A percentile compares a stretch with the other conserved stretches of the same genome.
Conservation (phyloP, 2,329 filamentous ascomycete species). For the Penicillium digitatum region DNA sequence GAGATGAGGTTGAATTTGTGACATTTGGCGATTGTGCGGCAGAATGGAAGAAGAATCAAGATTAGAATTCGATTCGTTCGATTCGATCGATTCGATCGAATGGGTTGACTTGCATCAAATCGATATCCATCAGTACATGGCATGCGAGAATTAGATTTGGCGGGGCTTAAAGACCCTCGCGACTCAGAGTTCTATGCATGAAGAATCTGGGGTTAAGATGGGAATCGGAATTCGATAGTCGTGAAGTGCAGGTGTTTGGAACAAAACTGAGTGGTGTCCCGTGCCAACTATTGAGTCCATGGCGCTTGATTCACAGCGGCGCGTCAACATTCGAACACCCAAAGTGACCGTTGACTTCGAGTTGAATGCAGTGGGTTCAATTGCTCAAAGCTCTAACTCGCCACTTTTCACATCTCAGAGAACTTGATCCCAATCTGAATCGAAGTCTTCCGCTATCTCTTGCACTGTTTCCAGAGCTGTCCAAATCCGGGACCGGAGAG, state of each 20-base stretch:
- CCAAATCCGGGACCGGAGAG: slow-evolving; percentile 27
- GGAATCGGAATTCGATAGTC: slow-evolving; percentile 41
- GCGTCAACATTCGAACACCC: slow-evolving; percentile 28
- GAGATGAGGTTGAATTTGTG: slow-evolving; percentile 29
- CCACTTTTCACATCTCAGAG: slow-evolving; percentile 2
- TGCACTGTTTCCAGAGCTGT: slow-evolving; percentile 30
- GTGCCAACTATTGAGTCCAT: slow-evolving; percentile 27
- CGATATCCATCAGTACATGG: too few species aligned
- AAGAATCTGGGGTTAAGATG: slow-evolving; percentile 39
- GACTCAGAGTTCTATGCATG: too few species aligned
- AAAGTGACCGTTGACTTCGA: slow-evolving; percentile 26
- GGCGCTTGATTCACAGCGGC: slow-evolving; percentile 35
- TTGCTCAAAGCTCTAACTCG: slow-evolving; percentile 2
- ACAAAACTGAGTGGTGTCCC: slow-evolving; percentile 30
- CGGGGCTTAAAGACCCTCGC: too few species aligned
- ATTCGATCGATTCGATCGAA: too few species aligned
- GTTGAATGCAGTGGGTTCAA: slow-evolving; percentile 14
- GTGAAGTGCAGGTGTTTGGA: slow-evolving; percentile 43
- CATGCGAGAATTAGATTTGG: too few species aligned
- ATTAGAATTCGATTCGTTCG: neutral
- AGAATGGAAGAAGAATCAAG: slow-evolving; percentile 25
- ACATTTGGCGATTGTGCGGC: slow-evolving; percentile 31
- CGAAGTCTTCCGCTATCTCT: slow-evolving; percentile 16
- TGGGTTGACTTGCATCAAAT: too few species aligned
- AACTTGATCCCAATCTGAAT: neutral